Evolutionary conservation across 2,329 filamentous ascomycete species (phyloP), one percentile per base, ranked within the genome.

Genomic region (Cordyceps tenuipes): DNA sequence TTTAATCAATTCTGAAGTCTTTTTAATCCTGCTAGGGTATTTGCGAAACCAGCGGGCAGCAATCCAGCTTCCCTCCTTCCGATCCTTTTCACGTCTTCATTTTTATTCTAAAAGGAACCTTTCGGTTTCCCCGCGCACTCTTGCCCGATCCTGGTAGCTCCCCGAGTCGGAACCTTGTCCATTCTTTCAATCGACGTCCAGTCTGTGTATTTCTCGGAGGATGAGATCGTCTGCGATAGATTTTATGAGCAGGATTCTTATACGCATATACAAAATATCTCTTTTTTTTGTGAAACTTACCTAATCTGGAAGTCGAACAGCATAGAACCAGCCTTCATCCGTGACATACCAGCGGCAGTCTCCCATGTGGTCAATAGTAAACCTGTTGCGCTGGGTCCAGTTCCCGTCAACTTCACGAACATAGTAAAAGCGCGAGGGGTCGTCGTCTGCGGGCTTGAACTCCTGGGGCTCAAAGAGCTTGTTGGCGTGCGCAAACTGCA

Each of bases 361-460:
- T 31, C 78, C 79, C 67, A 84, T 77, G 67, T 77, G 75, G 68
- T 87, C 84, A 70, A 87, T 83, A 57, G 82, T 80, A 70, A 78
- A 77, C 36, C 83, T 81, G 69, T 77, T 82, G 69, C 82, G 79
- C 70, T 84, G 77, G 41, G 79, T 80, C 79, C 80, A 86, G 62
- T 79, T 77, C 54, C 81, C 79, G 70, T 87, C 82, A 64, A 81
- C 71, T 72, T 87, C 83, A 61, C 82, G 80, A 66, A 81, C 77
- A 73, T 79, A 82, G 73, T 86, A 87, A 73, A 82, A 80, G 63
- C 83, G 82, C 49, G 76, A 77, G 44, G 80, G 79, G 70, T 85
- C 79, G 64, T 83, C 79, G 66, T 86, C 83, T 21, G 78, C 76
- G 2, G 84, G 84, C 71, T 84, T 82, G 68, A 86, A 83, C 65